Evolutionary conservation across 2,329 filamentous ascomycete genomes (phyloP), one percentile per base, ranked within the genome.

Genomic region (Fusarium brevicatenulatum): DNA sequence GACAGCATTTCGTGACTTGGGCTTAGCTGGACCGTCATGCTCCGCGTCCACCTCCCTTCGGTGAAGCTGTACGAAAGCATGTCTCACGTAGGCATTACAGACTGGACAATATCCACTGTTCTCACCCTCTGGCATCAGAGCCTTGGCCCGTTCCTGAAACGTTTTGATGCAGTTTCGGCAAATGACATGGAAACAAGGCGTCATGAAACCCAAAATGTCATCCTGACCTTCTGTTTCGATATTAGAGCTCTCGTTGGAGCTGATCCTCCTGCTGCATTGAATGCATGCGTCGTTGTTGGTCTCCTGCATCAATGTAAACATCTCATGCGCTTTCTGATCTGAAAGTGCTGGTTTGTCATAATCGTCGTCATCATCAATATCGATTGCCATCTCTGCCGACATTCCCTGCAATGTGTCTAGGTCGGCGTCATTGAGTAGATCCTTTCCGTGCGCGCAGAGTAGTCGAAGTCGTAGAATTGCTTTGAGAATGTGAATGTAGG

Each of bases 401-500:
- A 94, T 88, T 30, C 95, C 95, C 78, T 95, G 92, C 56, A 95
- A 90, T 7, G 92, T 86, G 73, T 92, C 91, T 50, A 97, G 85
- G 77, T 98, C 95, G 25, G 95, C 92, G 40, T 95, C 91, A 63
- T 91, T 93, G 6, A 99, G 87, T 12, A 99, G 88, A 68, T 98
- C 95, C 72, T 92, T 93, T n/a, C 96, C 96, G 80, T 98, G 95
- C 2, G 95, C 96, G 79, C 95, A 98, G 57, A 98, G 92, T 44
- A 97, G 87, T 15, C 96, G 93, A 23, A 99, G 89, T 36, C 95
- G 92, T 73, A 97, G 88, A 78, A 99, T 97, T 9, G 94, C 93
- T 73, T 96, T 95, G 68, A 99, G 84, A 52, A 99, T 96, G 76
- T 97, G 94, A 52, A 96, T 95, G 78, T 97, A 98, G n/a, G 93